Base-by-base conservation (phyloP, 1,139 yeast genomes). In the Diutina pseudorugosa region DNA sequence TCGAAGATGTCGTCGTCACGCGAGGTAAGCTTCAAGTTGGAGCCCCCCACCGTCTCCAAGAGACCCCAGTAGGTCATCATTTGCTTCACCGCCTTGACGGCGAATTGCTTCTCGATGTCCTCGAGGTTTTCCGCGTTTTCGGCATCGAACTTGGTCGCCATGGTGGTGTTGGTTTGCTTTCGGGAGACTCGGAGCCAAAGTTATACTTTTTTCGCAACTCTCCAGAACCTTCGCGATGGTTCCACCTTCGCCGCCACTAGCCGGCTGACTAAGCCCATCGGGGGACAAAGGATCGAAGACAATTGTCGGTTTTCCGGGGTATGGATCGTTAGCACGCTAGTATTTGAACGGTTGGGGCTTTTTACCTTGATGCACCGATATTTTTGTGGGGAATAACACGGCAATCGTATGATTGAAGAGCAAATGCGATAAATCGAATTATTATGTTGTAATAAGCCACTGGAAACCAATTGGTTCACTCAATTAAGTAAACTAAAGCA, bases 41-140 rank as follows among this genome's bases (percentile, higher is more conserved):
- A 79, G 16, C 95, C 98, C 53, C 87, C 85, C 52, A 90, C 73
- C 59, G 81, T 80, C 57, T 78, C 77, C 53, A 94, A 70, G 56
- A 94, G 71, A 52, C 77, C 76, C 96, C 96, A 93, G 77, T 93
- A 94, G 2, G 96, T 84, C 66, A 88, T 95, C 56, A 96, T 94
- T 68, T 94, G 98, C 68, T 81, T 83, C 25, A 94, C 98, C 8
- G 98, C 98, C 71, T 88, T 90, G 57, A 94, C 98, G 52, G 98
- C 98, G 64, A 93, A 93, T 72, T 91, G 97, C 77, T 82, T 87
- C 70, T 91, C 98, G 63, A 93, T 88, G 58, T 76, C 84, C 64
- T 78, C 83, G 57, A 77, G 68, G 69, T 79, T 79, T 53, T 79
- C 83, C 19, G 84, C 82, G 54, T 68, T 70, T 59, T 79, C 83